Conservation (phyloP, 2,329 filamentous ascomycete genomes). For the Nectriaceae sp. region DNA sequence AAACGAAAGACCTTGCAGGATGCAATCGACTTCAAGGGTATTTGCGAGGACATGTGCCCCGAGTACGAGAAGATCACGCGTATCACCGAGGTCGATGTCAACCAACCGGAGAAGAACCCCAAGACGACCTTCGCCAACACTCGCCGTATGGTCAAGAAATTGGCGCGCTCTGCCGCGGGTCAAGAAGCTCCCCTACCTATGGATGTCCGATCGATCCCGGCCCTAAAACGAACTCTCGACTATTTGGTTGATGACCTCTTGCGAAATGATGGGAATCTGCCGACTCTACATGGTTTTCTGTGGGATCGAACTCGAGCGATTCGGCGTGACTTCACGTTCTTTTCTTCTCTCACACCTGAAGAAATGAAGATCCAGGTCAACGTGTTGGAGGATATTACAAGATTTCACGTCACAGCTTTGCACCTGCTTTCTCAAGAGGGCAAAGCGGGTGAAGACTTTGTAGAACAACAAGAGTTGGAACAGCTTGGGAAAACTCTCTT, state of each 20-base stretch:
- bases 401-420: slow-evolving; percentile 66
- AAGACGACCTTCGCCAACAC: slow-evolving; percentile 48
- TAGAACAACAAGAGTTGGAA: slow-evolving; percentile 68
- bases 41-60: slow-evolving; percentile 70
- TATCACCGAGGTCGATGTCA: slow-evolving; percentile 62
- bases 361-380: slow-evolving; percentile 63
- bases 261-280: slow-evolving; percentile 54
- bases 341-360: slow-evolving; percentile 58
- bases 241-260: slow-evolving; percentile 65
- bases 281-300: slow-evolving; percentile 61
- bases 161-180: slow-evolving; percentile 68
- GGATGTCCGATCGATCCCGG: slow-evolving; percentile 63
- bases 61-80: slow-evolving; percentile 65
- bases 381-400: slow-evolving; percentile 65
- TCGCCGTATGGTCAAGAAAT: slow-evolving; percentile 64
- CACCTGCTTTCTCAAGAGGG: slow-evolving; percentile 62
- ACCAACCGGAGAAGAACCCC: slow-evolving; percentile 54
- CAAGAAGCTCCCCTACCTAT: slow-evolving; percentile 68
- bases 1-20: slow-evolving; percentile 63
- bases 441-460: slow-evolving; percentile 60
- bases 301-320: slow-evolving; percentile 71
- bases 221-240: slow-evolving; percentile 61
- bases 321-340: slow-evolving; percentile 68
- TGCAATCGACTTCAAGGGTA: slow-evolving; percentile 67
- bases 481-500: slow-evolving; percentile 67